A percentile compares a stretch with the other conserved stretches of the same genome.
These are phyloP conservation scores for Exophiala sp. DNA, from an alignment of 2,329 filamentous ascomycete genomes.

Conservation along the genomic window DNA sequence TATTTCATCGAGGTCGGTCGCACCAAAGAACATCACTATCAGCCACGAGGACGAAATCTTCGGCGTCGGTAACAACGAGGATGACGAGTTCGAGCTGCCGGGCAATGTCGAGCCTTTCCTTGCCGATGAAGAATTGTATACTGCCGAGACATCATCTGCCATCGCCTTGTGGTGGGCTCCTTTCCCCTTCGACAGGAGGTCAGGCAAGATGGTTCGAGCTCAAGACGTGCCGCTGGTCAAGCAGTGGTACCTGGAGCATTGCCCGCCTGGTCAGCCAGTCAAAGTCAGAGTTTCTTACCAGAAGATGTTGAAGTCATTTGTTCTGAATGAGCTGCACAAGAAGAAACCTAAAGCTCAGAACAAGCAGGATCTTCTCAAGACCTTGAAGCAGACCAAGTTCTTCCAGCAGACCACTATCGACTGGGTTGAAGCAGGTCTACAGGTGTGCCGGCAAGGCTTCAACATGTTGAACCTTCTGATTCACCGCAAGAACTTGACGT, in stretches of 20 bases:
- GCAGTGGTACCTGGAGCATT: constrained; percentile 97
- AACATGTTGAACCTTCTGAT: constrained; percentile 99
- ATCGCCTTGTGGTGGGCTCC: constrained; percentile 98
- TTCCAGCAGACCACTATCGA: constrained; percentile 99
- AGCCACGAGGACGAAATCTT: constrained; percentile 95
- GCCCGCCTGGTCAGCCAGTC: constrained; percentile 83
- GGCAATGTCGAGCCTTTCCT: constrained; percentile 81
- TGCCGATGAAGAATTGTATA: constrained; percentile 82
- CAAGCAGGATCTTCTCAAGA: constrained; percentile 85
- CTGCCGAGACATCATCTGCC: constrained; percentile 81
- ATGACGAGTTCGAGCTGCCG: constrained; percentile 81
- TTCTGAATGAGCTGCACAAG: constrained; percentile 94
- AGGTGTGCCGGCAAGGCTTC: constrained; percentile 96
- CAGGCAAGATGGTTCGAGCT: constrained; percentile 91
- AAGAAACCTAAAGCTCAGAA: constrained; percentile 93
- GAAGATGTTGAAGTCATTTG: constrained; percentile 92
- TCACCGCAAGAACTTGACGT: constrained; percentile 96
- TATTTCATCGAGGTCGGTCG: constrained; percentile 90
- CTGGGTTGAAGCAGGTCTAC: constrained; percentile 97
- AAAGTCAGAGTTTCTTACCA: constrained; percentile 98
- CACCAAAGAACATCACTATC: constrained; percentile 86
- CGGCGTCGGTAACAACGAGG: constrained; percentile 73
- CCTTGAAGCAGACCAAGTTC: constrained; percentile 94
- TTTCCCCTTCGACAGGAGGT: constrained; percentile 89
- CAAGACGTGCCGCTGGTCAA: constrained; percentile 97